Evolutionary conservation across 2,329 filamentous ascomycete species (phyloP), one percentile per base, ranked within the genome.

Genomic region (Aspergillus calidoustus): DNA sequence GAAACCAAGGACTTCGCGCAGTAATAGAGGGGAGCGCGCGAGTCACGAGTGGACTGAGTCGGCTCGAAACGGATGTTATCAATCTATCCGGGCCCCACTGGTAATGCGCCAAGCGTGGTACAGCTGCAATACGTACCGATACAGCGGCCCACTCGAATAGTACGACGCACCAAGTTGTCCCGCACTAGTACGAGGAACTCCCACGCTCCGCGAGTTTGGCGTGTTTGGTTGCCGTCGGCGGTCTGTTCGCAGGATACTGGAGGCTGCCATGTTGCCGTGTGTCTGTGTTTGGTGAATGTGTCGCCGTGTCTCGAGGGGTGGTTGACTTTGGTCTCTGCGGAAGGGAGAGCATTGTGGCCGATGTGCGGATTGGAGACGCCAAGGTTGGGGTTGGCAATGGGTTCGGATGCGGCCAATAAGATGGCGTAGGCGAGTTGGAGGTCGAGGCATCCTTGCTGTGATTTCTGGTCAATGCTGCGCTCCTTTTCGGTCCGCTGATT

Each of bases 41-140:
- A 57, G 46, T 43, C 46, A 57, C 17, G 43, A n/a, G 46, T 57
- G 55, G 55, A 57, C 55, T 52, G 55, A 57, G 55, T 52, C 55
- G 55, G 55, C 55, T 57, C 25, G 7, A 46, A 46, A 51, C 55
- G 55, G 55, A 57, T 44, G 55, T 57, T 57, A 57, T 57, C 55
- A 57, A 57, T 57, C 55, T 57, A 57, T 44, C 55, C 22, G 54
- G 43, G 34, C 11, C 55, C 55, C 55, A 48, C 55, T 17, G 23
- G 55, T 57, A 57, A 51, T 46, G 22, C 55, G 7, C 8, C 31
- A 41, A 57, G 48, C 5, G 28, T 25, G 11, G n/a, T 28, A 41
- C 23, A 19, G 13, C n/a, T 5, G 30, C 19, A 28, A 43, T 28
- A 57, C 54, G 22, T 38, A 57, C 54, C 46, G 46, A 19, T 57